These are phyloP conservation scores for Neurospora terricola DNA, from an alignment of 495 filamentous ascomycete genomes.

Conservation along the genomic window DNA sequence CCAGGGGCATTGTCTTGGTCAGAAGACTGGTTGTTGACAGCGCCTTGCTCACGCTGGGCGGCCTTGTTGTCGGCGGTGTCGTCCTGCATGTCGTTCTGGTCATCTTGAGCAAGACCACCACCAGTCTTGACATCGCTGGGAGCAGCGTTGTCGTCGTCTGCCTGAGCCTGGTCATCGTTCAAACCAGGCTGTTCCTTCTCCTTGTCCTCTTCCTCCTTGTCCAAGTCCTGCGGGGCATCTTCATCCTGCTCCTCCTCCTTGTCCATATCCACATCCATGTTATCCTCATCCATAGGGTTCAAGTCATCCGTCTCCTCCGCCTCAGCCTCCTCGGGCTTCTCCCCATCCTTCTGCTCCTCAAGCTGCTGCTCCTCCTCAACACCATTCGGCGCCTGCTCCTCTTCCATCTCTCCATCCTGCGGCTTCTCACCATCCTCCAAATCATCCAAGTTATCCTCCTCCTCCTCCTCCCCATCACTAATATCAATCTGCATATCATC, in stretches of 20 bases:
- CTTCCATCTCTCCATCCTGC: constrained; percentile 15
- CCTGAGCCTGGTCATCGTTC: constrained; percentile 34
- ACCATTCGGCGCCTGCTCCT: constrained; percentile 6
- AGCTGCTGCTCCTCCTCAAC: constrained; percentile 17
- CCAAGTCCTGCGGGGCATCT: constrained; percentile 20
- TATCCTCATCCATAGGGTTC: constrained; percentile 22
- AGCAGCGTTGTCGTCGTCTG: constrained; percentile 54
- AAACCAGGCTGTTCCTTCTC: constrained; percentile 24
- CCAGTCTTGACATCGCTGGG: constrained; percentile 55
- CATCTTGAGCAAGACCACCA: constrained; percentile 47
- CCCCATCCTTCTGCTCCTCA: constrained; percentile 39
- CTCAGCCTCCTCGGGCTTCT: constrained; percentile 17
- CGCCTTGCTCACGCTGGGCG: constrained; percentile 38
- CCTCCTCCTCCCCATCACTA: constrained; percentile 38
- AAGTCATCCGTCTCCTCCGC: constrained; percentile 22
- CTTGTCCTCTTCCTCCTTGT: constrained; percentile 18
- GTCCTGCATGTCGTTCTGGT: constrained; percentile 31
- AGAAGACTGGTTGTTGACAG: constrained; percentile 36
- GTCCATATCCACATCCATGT: constrained; percentile 30
- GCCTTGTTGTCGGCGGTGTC: constrained; percentile 32
- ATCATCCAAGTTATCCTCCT: constrained; percentile 47
- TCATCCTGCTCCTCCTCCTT: constrained; percentile 22
- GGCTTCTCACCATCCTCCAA: constrained; percentile 30
- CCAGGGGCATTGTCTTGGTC: constrained; percentile 41
- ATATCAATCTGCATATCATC: constrained; percentile 66